phyloP scores from a whole-genome alignment of 495 filamentous ascomycete species.

The Penicillium roqueforti region DNA sequence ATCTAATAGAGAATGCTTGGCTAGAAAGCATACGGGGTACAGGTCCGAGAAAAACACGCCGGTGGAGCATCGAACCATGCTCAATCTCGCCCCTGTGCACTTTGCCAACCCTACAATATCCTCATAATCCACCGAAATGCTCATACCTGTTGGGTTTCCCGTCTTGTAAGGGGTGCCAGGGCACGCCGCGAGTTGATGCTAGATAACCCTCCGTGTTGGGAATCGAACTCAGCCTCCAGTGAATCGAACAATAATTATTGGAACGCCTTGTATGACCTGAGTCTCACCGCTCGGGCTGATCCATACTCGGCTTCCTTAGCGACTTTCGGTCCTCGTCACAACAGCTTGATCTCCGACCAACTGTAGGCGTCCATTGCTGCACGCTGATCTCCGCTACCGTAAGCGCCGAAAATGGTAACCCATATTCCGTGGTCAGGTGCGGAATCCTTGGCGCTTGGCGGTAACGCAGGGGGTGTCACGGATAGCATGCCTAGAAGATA shows the following conservation, averaged over 20 bases:
- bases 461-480: constrained; percentile 31
- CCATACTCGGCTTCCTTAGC: constrained; percentile 24
- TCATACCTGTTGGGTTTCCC: too few species aligned
- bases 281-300: constrained; percentile 23
- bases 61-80: background rate
- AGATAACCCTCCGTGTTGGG: constrained; percentile 3
- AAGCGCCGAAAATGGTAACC: constrained; percentile 6
- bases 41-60: constrained; percentile 13
- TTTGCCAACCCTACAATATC: background rate
- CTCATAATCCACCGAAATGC: background rate
- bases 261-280: constrained; percentile 11
- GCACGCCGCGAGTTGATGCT: background rate
- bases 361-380: constrained; percentile 12
- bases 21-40: constrained; percentile 1
- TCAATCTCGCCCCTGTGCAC: background rate
- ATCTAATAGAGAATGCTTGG: constrained; percentile 28
- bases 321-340: constrained; percentile 11
- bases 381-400: constrained; percentile 15
- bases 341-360: constrained; percentile 18
- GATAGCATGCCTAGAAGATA: constrained; percentile 4
- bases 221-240: constrained; percentile 12
- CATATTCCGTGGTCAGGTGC: constrained; percentile 13
- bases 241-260: constrained; percentile 1
- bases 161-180: background rate
- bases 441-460: constrained; percentile 38